These are phyloP conservation scores for Fusarium marasasianum DNA, from an alignment of 2,329 filamentous ascomycete species.

Conservation along the genomic window DNA sequence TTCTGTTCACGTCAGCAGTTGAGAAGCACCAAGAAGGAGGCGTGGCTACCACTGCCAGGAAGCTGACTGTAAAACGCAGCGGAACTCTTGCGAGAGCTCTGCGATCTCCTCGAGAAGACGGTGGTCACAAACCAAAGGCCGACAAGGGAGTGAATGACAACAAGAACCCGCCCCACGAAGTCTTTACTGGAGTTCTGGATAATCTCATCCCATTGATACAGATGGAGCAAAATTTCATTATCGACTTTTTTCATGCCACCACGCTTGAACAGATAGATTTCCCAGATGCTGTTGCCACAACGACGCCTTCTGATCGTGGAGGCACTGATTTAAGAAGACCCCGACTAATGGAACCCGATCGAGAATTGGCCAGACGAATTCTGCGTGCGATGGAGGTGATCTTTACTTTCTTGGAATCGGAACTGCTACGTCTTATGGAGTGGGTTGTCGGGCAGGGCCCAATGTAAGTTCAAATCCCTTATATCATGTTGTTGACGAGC, in stretches of 20 bases:
- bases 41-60: slow-evolving; percentile 76
- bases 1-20: slow-evolving; percentile 84
- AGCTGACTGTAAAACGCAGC: slow-evolving; percentile 92
- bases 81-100: slow-evolving; percentile 83
- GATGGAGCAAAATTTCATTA: slow-evolving; percentile 95
- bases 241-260: slow-evolving; percentile 97
- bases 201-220: slow-evolving; percentile 85
- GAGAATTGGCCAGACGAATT: slow-evolving; percentile 83
- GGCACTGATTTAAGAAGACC: slow-evolving; percentile 78
- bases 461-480: slow-evolving; percentile 66
- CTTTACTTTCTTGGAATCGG: slow-evolving; percentile 81
- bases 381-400: slow-evolving; percentile 90
- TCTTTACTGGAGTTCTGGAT: slow-evolving; percentile 81
- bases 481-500: background rate
- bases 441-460: slow-evolving; percentile 85
- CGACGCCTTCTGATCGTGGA: slow-evolving; percentile 72
- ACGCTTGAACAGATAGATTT: slow-evolving; percentile 86
- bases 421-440: slow-evolving; percentile 81
- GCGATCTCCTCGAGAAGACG: slow-evolving; percentile 73
- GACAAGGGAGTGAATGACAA: slow-evolving; percentile 71
- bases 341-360: slow-evolving; percentile 87
- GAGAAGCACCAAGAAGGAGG: slow-evolving; percentile 89
- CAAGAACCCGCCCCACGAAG: slow-evolving; percentile 78
- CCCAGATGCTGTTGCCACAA: slow-evolving; percentile 76
- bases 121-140: slow-evolving; percentile 56